Base-by-base conservation (phyloP, 345 rosid genomes). In the Excoecaria cochinchinensis region DNA sequence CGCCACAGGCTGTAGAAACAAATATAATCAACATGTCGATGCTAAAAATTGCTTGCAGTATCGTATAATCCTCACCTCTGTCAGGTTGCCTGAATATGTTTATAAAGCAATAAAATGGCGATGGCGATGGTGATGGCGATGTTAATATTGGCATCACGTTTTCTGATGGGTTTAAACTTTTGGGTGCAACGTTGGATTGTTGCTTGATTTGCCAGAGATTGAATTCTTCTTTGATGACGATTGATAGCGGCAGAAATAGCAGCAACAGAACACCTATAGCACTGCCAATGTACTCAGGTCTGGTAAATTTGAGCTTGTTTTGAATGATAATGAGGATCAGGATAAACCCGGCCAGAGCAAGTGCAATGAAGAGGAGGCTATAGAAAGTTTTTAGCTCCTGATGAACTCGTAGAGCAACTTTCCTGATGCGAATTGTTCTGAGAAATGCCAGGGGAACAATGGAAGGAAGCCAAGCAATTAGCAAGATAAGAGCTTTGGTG, bases 141-240 rank as follows among this genome's bases (percentile, higher is more conserved):
- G 46, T 4, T 67, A 38, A 13, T 46, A 48, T 40, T 12, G 8
- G 47, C 72, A 4, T 16, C 24, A 50, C 9, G 48, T 3, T 6
- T 44, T 44, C 74, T n/a, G 63, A 31, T 57, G 77, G 73, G 40
- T 50, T 31, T 31, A 31, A 31, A 31, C 2, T 58, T 59, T 78
- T 73, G 24, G 81, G 36, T 4, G 50, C 64, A 13, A 52, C 48
- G 17, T 71, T 46, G 22, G 12, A 2, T 13, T 39, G 46, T 17
- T 67, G 52, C 69, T 67, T 48, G 73, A 14, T 67, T 36, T 65
- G 48, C 63, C 77, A 21, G 46, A 50, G 47, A 68, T 22, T 48
- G 64, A 78, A 19, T 40, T 78, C 81, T 73, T 78, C 74, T 73
- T 62, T 73, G 9, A 67, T 61, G 25, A 78, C 79, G 50, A 67